Percentiles rank a stretch among this genome's conserved stretches.
Conservation (phyloP, 805 yeast genomes). For the Clavispora santaluciae region DNA sequence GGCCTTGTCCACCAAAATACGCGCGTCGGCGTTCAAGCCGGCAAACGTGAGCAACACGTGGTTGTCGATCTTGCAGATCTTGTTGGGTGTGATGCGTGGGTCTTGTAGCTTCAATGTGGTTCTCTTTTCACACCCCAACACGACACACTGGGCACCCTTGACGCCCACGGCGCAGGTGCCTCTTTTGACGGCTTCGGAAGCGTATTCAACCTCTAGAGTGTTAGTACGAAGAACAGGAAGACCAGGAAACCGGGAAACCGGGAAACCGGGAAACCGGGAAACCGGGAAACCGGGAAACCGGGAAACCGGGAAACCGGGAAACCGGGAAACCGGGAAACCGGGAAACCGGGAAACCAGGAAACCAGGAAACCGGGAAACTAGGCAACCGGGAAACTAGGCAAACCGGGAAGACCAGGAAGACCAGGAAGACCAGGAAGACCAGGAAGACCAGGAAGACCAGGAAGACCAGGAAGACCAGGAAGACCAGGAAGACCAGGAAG, state of each 20-base stretch:
- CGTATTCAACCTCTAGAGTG: slow-evolving; percentile 85
- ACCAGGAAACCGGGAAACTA: too few relatives aligned
- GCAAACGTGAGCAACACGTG: slow-evolving; percentile 93
- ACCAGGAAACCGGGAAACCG: neutral
- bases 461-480: too few relatives aligned
- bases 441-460: too few relatives aligned
- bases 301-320: too few relatives aligned
- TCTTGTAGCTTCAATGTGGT: slow-evolving; percentile 93
- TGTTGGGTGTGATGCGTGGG: slow-evolving; percentile 92
- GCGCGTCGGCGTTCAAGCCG: slow-evolving; percentile 97
- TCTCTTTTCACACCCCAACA: slow-evolving; percentile 94
- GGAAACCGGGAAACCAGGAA: too few relatives aligned
- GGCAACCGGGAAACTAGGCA: neutral
- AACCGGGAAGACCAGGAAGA: too few relatives aligned
- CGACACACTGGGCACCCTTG: slow-evolving; percentile 83
- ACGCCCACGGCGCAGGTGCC: slow-evolving; percentile 98
- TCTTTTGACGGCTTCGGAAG: slow-evolving; percentile 94
- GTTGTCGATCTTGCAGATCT: slow-evolving; percentile 85
- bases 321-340: too few relatives aligned
- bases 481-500: too few relatives aligned
- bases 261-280: too few relatives aligned
- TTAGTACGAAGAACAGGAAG: slow-evolving; percentile 21
- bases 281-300: too few relatives aligned
- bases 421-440: too few relatives aligned
- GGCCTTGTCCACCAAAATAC: slow-evolving; percentile 91